Evolutionary conservation across 169 alveolate species (phyloP), one percentile per base, ranked within the genome.

Genomic region (Eimeria sp.): DNA sequence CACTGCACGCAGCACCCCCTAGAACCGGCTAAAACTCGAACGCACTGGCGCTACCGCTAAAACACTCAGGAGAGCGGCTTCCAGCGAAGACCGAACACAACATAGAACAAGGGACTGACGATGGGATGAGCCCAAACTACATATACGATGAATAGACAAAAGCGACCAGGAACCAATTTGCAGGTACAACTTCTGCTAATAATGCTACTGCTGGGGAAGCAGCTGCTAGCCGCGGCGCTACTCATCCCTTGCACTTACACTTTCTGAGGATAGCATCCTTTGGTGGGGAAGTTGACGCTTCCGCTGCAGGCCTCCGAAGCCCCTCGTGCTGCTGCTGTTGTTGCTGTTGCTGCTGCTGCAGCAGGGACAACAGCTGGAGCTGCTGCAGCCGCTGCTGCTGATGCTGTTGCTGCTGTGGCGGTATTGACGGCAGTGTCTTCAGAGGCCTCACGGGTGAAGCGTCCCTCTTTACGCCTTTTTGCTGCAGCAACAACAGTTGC

Each of bases 311-410:
- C 73, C 91, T 83, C 40, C 91, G 54, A 20, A 61, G 30, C 91
- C 72, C 75, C 47, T 83, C 91, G 20, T 83, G 91, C 57, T 83
- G 91, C 57, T 83, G 89, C 27, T 82, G 89, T n/a, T 80, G 91
- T 54, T 83, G 91, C 40, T 83, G 91, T 45, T 83, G 91, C 18
- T 83, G 91, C 73, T 83, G 91, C 7, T 83, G 91, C 91, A 83
- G 91, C 75, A 83, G 58, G 57, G 91, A 57, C 47, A 83, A 14
- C n/a, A 83, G 91, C 57, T 83, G 91, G 73, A 83, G 73, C 40
- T 83, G 91, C 91, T 83, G 91, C 43, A 83, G 91, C 25, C 91
- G 75, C 76, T 83, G 91, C 75, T 83, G 91, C 43, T 51, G 90
- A 6, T 75, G 84, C 30, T 76, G 87, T 57, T 82, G 90, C 90